Evolutionary conservation across 345 rosid species (phyloP), one percentile per base, ranked within the genome.

Genomic region (Eucalyptus paniculata): DNA sequence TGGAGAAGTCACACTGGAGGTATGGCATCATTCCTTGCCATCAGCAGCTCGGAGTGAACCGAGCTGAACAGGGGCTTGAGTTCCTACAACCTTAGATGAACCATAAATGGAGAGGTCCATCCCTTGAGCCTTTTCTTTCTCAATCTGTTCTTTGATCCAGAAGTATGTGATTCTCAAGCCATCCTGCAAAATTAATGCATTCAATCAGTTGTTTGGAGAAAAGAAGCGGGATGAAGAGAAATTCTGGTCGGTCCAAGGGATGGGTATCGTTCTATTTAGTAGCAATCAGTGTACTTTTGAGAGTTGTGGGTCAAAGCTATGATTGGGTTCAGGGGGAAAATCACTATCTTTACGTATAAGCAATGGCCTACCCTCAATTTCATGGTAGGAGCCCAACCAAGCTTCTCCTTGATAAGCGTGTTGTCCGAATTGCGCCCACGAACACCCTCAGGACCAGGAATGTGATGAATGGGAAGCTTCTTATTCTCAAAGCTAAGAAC

Each of bases 351-450:
- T 3, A 47, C 5, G 37, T 28, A 34, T 88, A 81, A 24, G 54
- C 45, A 47, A n/a, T 2, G 50, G 44, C 32, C 87, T 95, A 97
- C 99, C 99, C 96, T 96, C 94, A 98, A 91, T 93, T 86, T 97
- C 99, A 98, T 98, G 44, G 98, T 93, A 65, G 99, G 99, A 89
- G 99, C 98, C 99, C 99, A 98, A 40, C 99, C 99, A 88, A 98
- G 99, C 94, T 96, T 98, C 94, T 98, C 99, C 91, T 95, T 98
- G 80, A 98, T 98, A 91, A 98, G 93, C 14, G 95, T 95, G 94
- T 98, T 97, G 95, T 98, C 99, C 12, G 99, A 98, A 93, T 97
- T 98, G 65, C 99, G 99, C 9, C 99, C 99, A 88, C 99, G 98
- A 37, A 98, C 99, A 87, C 99, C 99, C 93, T 97, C 99, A 4